Conservation (phyloP, 805 yeast species). For the Barnettozyma populi region DNA sequence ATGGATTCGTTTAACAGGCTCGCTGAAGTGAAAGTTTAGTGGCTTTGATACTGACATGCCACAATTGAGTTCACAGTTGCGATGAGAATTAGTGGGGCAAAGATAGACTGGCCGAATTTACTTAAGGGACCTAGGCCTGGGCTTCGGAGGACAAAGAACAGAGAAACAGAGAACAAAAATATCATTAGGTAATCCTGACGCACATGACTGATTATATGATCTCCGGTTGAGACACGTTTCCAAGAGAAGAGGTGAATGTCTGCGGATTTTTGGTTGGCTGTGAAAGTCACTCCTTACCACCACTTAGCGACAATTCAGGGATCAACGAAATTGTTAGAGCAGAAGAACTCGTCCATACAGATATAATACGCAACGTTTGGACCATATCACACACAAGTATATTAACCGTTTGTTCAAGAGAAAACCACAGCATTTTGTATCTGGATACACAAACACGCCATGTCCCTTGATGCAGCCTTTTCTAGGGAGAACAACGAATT, state of each 20-base stretch:
- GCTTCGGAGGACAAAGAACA: no score
- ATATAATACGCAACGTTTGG: neutral
- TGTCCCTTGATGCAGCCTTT: constrained; percentile 15
- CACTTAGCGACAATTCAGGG: neutral
- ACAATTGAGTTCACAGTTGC: neutral
- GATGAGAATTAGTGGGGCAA: no score
- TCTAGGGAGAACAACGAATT: constrained; percentile 12
- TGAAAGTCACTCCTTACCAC: neutral
- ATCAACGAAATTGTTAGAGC: neutral
- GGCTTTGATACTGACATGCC: constrained; percentile 9
- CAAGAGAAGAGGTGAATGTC: neutral
- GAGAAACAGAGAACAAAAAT: no score
- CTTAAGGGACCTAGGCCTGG: no score
- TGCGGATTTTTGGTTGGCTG: neutral
- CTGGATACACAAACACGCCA: neutral
- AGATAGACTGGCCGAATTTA: no score
- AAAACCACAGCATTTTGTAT: no score
- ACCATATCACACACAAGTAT: neutral
- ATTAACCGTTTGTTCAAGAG: neutral
- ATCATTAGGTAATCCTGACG: neutral
- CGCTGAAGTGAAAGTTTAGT: constrained; percentile 16
- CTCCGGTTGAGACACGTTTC: neutral
- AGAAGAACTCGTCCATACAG: neutral
- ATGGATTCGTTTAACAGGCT: constrained; percentile 41
- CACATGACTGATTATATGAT: neutral